These are phyloP conservation scores for Diddensiella caesifluorescens DNA, from an alignment of 805 yeast species.

Conservation along the genomic window DNA sequence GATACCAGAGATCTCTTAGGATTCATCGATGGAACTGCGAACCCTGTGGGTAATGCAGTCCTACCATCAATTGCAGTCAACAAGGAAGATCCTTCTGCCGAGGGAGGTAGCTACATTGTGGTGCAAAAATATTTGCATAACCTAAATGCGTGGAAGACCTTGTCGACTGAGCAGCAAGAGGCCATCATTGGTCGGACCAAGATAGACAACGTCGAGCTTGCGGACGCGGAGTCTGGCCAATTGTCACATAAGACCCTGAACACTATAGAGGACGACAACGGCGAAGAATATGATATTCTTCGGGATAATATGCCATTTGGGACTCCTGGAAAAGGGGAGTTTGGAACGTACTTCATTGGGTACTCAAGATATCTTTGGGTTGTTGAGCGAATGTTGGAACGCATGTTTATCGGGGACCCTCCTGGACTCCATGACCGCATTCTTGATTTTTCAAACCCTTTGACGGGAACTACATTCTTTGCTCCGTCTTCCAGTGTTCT, in stretches of 20 bases:
- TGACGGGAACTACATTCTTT: too few relatives aligned
- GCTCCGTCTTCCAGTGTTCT: too few relatives aligned
- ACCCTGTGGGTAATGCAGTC: constrained; percentile 19
- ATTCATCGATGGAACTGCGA: constrained; percentile 26
- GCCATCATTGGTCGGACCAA: constrained; percentile 23
- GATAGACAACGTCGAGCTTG: constrained; percentile 20
- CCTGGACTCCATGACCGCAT: constrained; percentile 24
- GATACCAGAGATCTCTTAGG: constrained; percentile 25
- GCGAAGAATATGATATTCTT: constrained; percentile 21
- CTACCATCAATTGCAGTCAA: constrained; percentile 12
- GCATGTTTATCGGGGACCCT: constrained; percentile 25
- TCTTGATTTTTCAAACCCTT: too few relatives aligned
- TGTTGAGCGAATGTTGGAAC: constrained; percentile 22
- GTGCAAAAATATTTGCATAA: constrained; percentile 26
- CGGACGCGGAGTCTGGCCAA: constrained; percentile 13
- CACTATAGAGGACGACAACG: constrained; percentile 67
- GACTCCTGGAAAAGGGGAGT: constrained; percentile 18
- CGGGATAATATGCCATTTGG: constrained; percentile 28
- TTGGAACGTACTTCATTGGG: constrained; percentile 25
- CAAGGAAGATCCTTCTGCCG: constrained; percentile 9
- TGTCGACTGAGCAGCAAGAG: constrained; percentile 21
- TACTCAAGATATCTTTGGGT: constrained; percentile 17
- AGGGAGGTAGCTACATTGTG: constrained; percentile 25
- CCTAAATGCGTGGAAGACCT: constrained; percentile 19
- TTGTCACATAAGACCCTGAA: constrained; percentile 43